These are phyloP conservation scores for Huntiella savannae DNA, from an alignment of 2,329 filamentous ascomycete species.

Conservation along the genomic window DNA sequence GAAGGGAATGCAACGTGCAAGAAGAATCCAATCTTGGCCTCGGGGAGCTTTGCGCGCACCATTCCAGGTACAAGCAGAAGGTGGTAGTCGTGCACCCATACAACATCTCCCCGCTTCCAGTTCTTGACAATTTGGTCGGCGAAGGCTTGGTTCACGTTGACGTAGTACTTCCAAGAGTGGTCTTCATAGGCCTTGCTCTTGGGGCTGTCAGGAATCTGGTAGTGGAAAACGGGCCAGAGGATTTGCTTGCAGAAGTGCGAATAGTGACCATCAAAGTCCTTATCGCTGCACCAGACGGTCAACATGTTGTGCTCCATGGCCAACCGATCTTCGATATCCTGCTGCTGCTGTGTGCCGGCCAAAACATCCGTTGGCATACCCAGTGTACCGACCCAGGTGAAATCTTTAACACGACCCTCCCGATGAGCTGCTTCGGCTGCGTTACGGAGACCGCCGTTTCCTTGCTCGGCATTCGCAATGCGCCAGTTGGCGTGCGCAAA, in stretches of 20 bases:
- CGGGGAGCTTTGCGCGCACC: slow-evolving; percentile 74
- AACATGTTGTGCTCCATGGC: slow-evolving; percentile 67
- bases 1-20: slow-evolving; percentile 89
- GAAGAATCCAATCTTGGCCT: slow-evolving; percentile 93
- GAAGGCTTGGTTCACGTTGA: slow-evolving; percentile 81
- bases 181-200: slow-evolving; percentile 98
- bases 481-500: slow-evolving; percentile 69
- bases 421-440: slow-evolving; percentile 62
- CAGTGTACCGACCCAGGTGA: slow-evolving; percentile 79
- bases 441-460: slow-evolving; percentile 81
- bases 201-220: slow-evolving; percentile 91
- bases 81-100: slow-evolving; percentile 96
- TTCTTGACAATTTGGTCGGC: slow-evolving; percentile 76
- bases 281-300: slow-evolving; percentile 71
- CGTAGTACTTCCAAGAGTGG: slow-evolving; percentile 90
- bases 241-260: slow-evolving; percentile 95
- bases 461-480: slow-evolving; percentile 69
- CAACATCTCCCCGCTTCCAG: slow-evolving; percentile 82
- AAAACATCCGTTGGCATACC: slow-evolving; percentile 88
- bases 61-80: slow-evolving; percentile 73
- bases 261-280: slow-evolving; percentile 88
- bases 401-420: slow-evolving; percentile 49
- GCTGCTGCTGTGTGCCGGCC: slow-evolving; percentile 50
- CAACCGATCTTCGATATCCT: slow-evolving; percentile 66
- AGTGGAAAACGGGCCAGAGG: slow-evolving; percentile 93